Evolutionary conservation across 176 grass and related monocot genomes (phyloP), one percentile per base, ranked within the genome.

Genomic region (Bolboschoenus planiculmis): DNA sequence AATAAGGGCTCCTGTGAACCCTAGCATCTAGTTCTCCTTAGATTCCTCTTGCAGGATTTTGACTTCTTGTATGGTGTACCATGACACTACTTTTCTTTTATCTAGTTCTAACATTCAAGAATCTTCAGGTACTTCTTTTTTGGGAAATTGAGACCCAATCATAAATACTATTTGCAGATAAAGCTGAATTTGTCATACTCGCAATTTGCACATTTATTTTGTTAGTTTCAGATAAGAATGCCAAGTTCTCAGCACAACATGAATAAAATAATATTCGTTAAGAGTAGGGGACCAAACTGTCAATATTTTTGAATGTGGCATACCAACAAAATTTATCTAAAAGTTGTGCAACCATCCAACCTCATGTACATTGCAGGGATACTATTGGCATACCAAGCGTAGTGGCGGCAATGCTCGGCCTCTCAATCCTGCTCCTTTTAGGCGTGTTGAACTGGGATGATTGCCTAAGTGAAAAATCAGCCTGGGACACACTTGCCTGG

Each of bases 401-500:
- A 84, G 89, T 93, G 84, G 84, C 96, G 27, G 96, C 92, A 67
- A 95, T 95, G 96, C 87, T 99, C 83, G 91, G 96, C 18, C 90
- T 95, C 64, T 95, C 92, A 24, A 90, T 90, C 84, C 92, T 99
- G 67, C 92, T 99, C 79, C 79, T 95, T 43, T 84, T 95, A 65
- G 96, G 96, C 57, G 92, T 99, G 61, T 81, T 95, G 58, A 86
- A 95, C 56, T 99, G 92, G 96, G 96, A 99, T 51, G 96, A 93
- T 48, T 95, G 96, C 67, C 85, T 99, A 79, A 93, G 85, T 86
- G 96, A 99, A 86, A 99, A 95, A 63, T 95, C 96, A 58, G 96
- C 92, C 78, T 95, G 92, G 92, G 96, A 99, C 87, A 99, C 92
- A 39, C 89, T 99, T 72, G 89, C 89, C 84, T 99, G 92, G 96